Evolutionary conservation across 2,329 filamentous ascomycete species (phyloP).

Genomic region (Trichocomaceae sp.): DNA sequence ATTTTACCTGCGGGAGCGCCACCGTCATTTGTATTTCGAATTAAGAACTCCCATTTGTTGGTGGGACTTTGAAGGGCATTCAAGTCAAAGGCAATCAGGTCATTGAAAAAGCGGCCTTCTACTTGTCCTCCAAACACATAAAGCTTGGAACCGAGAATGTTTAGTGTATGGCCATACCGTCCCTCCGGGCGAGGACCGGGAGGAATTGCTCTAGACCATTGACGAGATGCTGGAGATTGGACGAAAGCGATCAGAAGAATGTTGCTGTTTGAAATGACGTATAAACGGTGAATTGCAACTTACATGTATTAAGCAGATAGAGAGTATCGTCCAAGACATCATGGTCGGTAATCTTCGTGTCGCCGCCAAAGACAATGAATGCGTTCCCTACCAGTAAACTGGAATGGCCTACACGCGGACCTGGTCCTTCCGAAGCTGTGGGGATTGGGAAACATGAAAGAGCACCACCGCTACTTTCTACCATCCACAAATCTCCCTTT

Average conservation of each 20-base stretch:
- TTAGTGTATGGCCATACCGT: constrained; percentile 91
- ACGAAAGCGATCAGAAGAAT: not conserved
- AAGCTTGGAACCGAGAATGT: constrained; percentile 93
- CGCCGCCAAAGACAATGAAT: constrained; percentile 97
- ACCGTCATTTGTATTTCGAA: constrained; percentile 60
- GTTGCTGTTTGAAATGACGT: constrained; percentile 4
- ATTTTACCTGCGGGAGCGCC: constrained; percentile 57
- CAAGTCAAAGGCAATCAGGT: constrained; percentile 87
- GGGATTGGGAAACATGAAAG: constrained; percentile 87
- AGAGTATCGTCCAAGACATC: constrained; percentile 91
- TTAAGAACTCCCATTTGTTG: constrained; percentile 92
- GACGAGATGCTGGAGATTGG: constrained; percentile 67
- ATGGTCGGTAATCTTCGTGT: constrained; percentile 91
- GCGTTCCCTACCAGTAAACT: constrained; percentile 95
- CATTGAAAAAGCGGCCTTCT: constrained; percentile 97
- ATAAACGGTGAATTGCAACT: constrained; percentile 39
- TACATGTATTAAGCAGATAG: constrained; percentile 96
- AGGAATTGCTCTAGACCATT: constrained; percentile 93
- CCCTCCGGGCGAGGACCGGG: constrained; percentile 79
- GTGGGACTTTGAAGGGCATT: constrained; percentile 87
- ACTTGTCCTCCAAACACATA: constrained; percentile 97
- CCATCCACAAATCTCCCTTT: constrained; percentile 96
- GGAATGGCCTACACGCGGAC: constrained; percentile 87
- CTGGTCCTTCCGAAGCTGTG: constrained; percentile 88
- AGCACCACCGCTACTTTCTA: constrained; percentile 74